Base-by-base conservation (phyloP, 345 rosid species). In the Lepidium africanum region DNA sequence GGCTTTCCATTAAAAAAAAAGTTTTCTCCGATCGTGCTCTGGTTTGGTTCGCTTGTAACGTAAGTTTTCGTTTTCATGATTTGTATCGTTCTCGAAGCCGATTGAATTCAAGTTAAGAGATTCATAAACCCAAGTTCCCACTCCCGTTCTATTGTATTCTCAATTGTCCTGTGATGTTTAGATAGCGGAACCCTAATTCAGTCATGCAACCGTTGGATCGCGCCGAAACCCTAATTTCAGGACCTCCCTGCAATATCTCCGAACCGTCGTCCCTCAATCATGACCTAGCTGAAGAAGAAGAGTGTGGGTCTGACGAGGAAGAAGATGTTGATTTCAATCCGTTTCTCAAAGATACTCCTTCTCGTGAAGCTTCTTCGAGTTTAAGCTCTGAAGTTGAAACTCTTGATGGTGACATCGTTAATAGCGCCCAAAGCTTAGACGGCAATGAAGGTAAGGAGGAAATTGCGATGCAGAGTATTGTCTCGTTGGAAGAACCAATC, bases 271-370 rank as follows among this genome's bases (percentile, higher is more conserved):
- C 62, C 11, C 42, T 32, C 21, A 48, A 27, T 46, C 12, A 15
- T 5, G 67, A 57, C 36, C 11, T 14, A 3, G 82, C 65, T 3
- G 82, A 62, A n/a, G 68, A 59, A 8, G 45, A 80, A 16, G 92
- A 84, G 36, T 87, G 81, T 12, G 83, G 65, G 1, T 85, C 79
- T 16, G 86, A 90, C 9, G 93, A 87, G 62, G 96, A 88, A 27
- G 97, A 87, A 71, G 95, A 92, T 72, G 76, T 82, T 5, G 96
- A 90, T 79, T 90, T 93, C 76, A 88, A 93, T 74, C 96, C 96
- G 15, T 85, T 86, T 76, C 59, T 88, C 2, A 90, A 87, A 79
- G 92, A 75, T 55, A 72, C 86, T 14, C 88, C 80, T 51, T 88
- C 97, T 3, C 92, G 81, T 2, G 89, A 90, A 54, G 82, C 89